Evolutionary conservation across 495 filamentous ascomycete genomes (phyloP), one percentile per base, ranked within the genome.

Genomic region (Penicillium robsamsonii): DNA sequence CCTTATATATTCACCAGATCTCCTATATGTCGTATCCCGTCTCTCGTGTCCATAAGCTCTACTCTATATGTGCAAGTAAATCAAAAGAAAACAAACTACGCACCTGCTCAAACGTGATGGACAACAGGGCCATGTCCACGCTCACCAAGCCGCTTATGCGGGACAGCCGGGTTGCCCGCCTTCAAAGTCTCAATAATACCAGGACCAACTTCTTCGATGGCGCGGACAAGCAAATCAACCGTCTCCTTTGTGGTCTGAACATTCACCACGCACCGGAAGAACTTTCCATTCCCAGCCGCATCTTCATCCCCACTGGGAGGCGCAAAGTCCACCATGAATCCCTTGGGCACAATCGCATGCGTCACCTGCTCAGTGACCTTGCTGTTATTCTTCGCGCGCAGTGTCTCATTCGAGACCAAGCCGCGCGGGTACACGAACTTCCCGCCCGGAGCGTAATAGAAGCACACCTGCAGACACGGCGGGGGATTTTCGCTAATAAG

Each of bases 291-390:
- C 15, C 73, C 75, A 58, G 84, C 79, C 1, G 67, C 68, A 37
- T 79, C 65, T n/a, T 71, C 71, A 22, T 87, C 75, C 11, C 68
- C 69, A 51, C 71, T 76, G 12, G 75, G 88, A 0, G 90, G 90
- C 52, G 92, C 89, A 75, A 90, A 97, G 75, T 97, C 93, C 27
- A 96, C 79, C 92, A 97, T 96, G 70, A 92, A 97, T 3, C 93
- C 94, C 70, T 81, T 81, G 20, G 55, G 58, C 20, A 96, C 78
- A 57, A 97, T 76, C 52, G 72, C 75, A 60, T 74, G 72, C 12
- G 84, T 88, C 55, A 95, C 84, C 52, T 69, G 66, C 70, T 81
- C 80, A 20, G 92, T 96, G n/a, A 83, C 73, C 62, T 71, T 74
- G 56, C 86, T 87, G 68, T 91, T 92, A 50, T 80, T 78, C 58